phyloP scores from a whole-genome alignment of 2,329 filamentous ascomycete species.

The Monosporascus sp. region DNA sequence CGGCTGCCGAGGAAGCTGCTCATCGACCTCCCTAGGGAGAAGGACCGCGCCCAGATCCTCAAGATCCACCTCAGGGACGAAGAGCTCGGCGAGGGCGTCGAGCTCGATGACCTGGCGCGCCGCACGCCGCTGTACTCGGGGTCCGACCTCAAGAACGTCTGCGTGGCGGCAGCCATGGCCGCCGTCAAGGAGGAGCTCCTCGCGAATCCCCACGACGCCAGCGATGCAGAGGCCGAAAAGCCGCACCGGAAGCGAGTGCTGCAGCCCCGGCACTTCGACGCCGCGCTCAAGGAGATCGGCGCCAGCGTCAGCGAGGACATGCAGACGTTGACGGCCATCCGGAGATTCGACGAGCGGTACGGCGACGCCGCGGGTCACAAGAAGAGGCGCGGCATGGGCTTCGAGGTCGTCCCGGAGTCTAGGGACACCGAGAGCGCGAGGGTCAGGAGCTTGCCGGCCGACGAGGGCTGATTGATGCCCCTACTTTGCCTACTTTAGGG shows the following conservation, averaged over 20 bases:
- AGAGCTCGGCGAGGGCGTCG: conserved; percentile 53
- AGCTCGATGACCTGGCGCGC: conserved; percentile 56
- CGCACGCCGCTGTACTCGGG: conserved; percentile 75
- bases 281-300: conserved; percentile 80
- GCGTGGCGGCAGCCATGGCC: conserved; percentile 72
- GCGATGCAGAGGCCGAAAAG: conserved; percentile 40
- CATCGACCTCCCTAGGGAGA: conserved; percentile 64
- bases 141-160: conserved; percentile 78
- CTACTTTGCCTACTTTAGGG: not conserved
- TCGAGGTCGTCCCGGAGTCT: conserved; percentile 41
- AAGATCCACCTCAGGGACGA: conserved; percentile 68
- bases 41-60: conserved; percentile 64
- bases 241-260: conserved; percentile 69
- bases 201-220: conserved; percentile 7
- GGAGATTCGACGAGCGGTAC: conserved; percentile 94
- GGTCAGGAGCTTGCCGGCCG: conserved; percentile 22
- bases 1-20: conserved; percentile 67
- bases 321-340: conserved; percentile 76
- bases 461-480: not conserved
- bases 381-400: conserved; percentile 52
- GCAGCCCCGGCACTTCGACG: conserved; percentile 69
- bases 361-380: conserved; percentile 70
- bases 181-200: conserved; percentile 69
- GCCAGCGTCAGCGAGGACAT: conserved; percentile 94
- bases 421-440: conserved; percentile 40